Conservation (phyloP, 805 yeast species). For the Torulaspora microellipsoides region DNA sequence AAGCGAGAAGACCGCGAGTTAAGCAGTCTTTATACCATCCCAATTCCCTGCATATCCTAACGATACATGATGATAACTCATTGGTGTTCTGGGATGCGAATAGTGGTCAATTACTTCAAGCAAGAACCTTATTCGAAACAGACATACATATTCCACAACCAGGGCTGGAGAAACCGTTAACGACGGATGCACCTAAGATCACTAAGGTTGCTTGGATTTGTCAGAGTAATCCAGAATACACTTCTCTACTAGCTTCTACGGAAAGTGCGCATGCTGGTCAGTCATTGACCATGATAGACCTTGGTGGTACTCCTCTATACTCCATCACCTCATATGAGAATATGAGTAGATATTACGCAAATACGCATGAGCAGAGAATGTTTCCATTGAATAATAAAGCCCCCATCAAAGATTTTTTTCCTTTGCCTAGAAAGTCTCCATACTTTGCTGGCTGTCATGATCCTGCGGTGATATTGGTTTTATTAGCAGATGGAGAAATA, state of each 20-base stretch:
- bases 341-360: constrained; percentile 72
- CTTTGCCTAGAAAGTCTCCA: constrained; percentile 62
- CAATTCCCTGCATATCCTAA: constrained; percentile 77
- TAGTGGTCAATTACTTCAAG: constrained; percentile 67
- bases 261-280: constrained; percentile 46
- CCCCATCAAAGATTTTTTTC: constrained; percentile 43
- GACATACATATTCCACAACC: constrained; percentile 52
- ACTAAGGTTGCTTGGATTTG: constrained; percentile 71
- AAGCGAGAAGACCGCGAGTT: constrained; percentile 39
- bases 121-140: constrained; percentile 65
- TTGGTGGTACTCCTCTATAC: constrained; percentile 76
- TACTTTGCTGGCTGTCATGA: constrained; percentile 76
- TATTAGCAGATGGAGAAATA: constrained; percentile 60
- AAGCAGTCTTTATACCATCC: constrained; percentile 79
- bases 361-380: constrained; percentile 50
- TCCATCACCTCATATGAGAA: constrained; percentile 77
- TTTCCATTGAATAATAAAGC: constrained; percentile 50
- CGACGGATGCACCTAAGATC: constrained; percentile 37
- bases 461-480: constrained; percentile 58
- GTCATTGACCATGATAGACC: constrained; percentile 56
- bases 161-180: constrained; percentile 17
- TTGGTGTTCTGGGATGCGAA: constrained; percentile 90
- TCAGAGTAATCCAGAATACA: constrained; percentile 71
- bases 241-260: constrained; percentile 67
- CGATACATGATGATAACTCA: constrained; percentile 78